Evolutionary conservation across 179 eudicot species (phyloP).

Genomic region (Amaranthus tricolor): DNA sequence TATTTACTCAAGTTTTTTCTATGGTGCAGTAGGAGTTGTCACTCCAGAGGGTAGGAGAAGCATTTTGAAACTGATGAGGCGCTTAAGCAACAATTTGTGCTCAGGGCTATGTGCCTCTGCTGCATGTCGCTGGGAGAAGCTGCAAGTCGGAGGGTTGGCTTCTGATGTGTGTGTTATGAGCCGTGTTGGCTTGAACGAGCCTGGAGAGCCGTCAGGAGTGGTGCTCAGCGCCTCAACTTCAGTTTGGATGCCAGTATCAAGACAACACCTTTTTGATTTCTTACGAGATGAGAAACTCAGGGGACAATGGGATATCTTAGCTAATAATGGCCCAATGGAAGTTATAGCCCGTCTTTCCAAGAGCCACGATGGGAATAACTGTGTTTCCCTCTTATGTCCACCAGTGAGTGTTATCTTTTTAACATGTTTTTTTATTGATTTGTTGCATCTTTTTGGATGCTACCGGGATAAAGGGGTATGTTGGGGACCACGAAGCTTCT

Average conservation of each 20-base stretch:
- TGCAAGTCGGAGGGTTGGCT: constrained; percentile 34
- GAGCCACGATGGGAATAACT: constrained; percentile 48
- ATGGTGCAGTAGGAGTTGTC: constrained; percentile 25
- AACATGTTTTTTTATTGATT: neutral
- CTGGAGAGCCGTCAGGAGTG: constrained; percentile 68
- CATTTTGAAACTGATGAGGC: constrained; percentile 53
- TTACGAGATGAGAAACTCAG: constrained; percentile 49
- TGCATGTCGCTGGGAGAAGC: constrained; percentile 47
- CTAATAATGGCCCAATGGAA: constrained; percentile 56
- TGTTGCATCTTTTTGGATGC: neutral
- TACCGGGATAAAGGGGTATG: too few species aligned
- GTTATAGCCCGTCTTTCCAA: constrained; percentile 45
- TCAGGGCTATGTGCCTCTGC: constrained; percentile 54
- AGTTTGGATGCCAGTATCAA: constrained; percentile 57
- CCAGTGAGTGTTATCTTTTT: constrained; percentile 44
- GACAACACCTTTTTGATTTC: constrained; percentile 49
- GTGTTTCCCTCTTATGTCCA: constrained; percentile 52
- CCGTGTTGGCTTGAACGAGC: constrained; percentile 42
- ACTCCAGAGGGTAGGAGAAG: constrained; percentile 45
- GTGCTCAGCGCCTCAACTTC: constrained; percentile 65
- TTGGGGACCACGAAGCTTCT: too few species aligned
- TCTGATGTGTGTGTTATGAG: constrained; percentile 45
- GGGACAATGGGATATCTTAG: constrained; percentile 68
- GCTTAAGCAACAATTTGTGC: constrained; percentile 59
- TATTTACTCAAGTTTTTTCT: neutral